Conservation (phyloP, 2,329 filamentous ascomycete species). For the Thielaviopsis cerberus region DNA sequence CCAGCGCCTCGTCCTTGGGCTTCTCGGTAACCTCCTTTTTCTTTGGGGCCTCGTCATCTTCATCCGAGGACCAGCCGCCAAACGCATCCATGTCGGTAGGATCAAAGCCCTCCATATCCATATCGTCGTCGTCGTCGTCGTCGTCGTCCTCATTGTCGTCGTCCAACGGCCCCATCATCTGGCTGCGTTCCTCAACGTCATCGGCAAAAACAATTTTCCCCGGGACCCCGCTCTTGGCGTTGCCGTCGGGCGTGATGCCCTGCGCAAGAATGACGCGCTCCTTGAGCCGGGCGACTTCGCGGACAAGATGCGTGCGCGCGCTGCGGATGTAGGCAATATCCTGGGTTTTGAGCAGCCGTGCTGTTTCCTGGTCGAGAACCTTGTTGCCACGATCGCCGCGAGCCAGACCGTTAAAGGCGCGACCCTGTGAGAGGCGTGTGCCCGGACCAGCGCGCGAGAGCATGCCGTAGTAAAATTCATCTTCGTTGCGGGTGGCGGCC, state of each 20-base stretch:
- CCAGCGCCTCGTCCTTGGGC: constrained; percentile 25
- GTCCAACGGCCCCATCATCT: constrained; percentile 20
- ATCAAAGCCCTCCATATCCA: constrained; percentile 13
- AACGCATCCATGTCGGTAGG: constrained; percentile 10
- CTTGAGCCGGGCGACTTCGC: constrained; percentile 38
- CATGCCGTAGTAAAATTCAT: constrained; percentile 60
- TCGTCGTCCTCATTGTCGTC: constrained; percentile 19
- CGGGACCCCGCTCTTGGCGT: constrained; percentile 15
- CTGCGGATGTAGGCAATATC: constrained; percentile 47
- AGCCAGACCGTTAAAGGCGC: constrained; percentile 35
- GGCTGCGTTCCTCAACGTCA: constrained; percentile 15
- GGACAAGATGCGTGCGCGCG: constrained; percentile 38
- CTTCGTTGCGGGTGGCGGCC: constrained; percentile 47
- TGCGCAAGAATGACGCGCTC: constrained; percentile 31
- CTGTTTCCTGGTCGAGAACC: constrained; percentile 35
- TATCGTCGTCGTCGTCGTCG: constrained; percentile 16
- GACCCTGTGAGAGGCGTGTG: constrained; percentile 29
- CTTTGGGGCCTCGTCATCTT: constrained; percentile 19
- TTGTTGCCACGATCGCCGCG: constrained; percentile 39
- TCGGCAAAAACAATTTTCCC: constrained; percentile 27
- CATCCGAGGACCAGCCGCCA: constrained; percentile 15
- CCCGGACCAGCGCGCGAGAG: constrained; percentile 40
- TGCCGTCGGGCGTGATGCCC: constrained; percentile 12
- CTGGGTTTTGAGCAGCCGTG: constrained; percentile 49
- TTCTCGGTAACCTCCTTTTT: constrained; percentile 16